Evolutionary conservation across 1,284 basidiomycete genomes (phyloP).

Genomic region (Pyrrhoderma noxium): DNA sequence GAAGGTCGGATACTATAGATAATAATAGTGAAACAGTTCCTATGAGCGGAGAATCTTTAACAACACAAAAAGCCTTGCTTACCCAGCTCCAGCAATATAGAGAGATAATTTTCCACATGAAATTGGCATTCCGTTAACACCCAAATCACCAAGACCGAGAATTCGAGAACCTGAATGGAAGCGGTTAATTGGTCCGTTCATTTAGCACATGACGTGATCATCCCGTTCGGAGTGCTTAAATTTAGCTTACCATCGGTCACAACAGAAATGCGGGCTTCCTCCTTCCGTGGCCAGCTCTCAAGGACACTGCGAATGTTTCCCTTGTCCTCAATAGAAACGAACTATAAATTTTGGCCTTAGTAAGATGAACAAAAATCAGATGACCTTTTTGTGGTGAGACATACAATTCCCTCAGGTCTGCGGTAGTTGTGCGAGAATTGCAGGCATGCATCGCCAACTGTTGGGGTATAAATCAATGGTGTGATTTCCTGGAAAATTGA

Average conservation of each 20-base stretch:
- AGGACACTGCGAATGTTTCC: conserved; percentile 68
- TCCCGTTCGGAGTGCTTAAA: too few relatives aligned
- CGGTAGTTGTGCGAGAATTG: conserved; percentile 80
- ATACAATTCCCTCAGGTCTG: conserved; percentile 69
- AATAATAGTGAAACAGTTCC: not conserved
- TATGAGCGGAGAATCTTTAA: not conserved
- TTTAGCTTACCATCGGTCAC: conserved; percentile 89
- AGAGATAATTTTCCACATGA: conserved; percentile 89
- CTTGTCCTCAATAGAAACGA: conserved; percentile 82
- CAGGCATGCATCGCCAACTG: conserved; percentile 86
- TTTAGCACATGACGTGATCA: not conserved
- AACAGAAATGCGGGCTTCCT: conserved; percentile 75
- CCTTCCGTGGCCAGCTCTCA: conserved; percentile 67
- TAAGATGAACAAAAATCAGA: conserved; percentile 22
- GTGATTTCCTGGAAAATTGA: conserved; percentile 54
- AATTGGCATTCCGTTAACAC: conserved; percentile 87
- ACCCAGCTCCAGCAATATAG: conserved; percentile 86
- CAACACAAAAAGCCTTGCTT: conserved; percentile 21
- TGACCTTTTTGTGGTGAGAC: conserved; percentile 24
- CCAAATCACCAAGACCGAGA: conserved; percentile 87
- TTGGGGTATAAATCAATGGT: conserved; percentile 88
- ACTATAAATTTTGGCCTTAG: conserved; percentile 34
- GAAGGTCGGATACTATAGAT: conserved; percentile 67
- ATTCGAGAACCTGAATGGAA: conserved; percentile 66
- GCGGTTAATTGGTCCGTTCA: not conserved